phyloP scores from a whole-genome alignment of 768 basidiomycete genomes.

The Russula virescens region DNA sequence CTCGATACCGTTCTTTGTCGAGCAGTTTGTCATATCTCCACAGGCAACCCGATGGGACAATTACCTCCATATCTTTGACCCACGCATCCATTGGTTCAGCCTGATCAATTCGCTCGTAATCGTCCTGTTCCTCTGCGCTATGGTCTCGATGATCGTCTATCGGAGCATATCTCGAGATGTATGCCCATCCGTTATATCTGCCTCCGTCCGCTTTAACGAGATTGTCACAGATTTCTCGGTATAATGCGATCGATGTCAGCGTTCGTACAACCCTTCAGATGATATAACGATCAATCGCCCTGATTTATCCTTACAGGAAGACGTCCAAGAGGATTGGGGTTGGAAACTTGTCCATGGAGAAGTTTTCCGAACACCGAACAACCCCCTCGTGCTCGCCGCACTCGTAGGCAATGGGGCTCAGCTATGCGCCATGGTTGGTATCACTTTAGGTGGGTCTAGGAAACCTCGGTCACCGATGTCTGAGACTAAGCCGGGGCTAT shows the following conservation, averaged over 20 bases:
- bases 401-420: conserved; percentile 91
- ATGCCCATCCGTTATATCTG: conserved; percentile 25
- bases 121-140: conserved; percentile 81
- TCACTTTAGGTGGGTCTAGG: conserved; percentile 64
- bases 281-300: neutral
- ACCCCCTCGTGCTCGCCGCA: conserved; percentile 73
- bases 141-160: conserved; percentile 89
- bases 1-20: neutral
- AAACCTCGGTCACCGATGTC: neutral
- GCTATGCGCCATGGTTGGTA: conserved; percentile 75
- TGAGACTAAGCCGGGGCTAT: neutral
- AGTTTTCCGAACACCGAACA: conserved; percentile 80
- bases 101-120: conserved; percentile 90
- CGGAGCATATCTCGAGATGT: conserved; percentile 88
- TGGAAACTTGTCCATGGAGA: conserved; percentile 98
- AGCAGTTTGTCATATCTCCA: neutral
- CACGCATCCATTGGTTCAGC: conserved; percentile 95
- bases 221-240: conserved; percentile 66
- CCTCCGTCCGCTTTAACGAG: neutral
- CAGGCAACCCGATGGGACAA: conserved; percentile 96
- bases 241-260: conserved; percentile 89
- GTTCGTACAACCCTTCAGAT: conserved; percentile 38
- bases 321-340: conserved; percentile 96
- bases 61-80: conserved; percentile 91
- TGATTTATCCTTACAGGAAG: conserved; percentile 51